Percentiles rank a stretch among this genome's conserved stretches.
These are phyloP conservation scores for Borovskyia barvae DNA, from an alignment of 208 protist genomes.

Conservation along the genomic window DNA sequence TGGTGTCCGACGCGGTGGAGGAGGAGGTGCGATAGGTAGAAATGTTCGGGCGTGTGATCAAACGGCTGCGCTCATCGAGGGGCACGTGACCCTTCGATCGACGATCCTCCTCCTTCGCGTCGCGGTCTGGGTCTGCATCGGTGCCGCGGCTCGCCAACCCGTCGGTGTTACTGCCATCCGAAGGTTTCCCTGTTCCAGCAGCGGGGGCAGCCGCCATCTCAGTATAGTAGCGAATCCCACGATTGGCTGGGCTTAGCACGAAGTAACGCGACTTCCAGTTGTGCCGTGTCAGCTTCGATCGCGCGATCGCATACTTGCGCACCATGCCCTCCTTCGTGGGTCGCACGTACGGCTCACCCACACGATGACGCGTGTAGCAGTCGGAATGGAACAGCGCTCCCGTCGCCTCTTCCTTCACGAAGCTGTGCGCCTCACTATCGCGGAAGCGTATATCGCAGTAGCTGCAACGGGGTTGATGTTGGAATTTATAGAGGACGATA, in stretches of 20 bases:
- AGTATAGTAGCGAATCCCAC: conserved; percentile 38
- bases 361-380: conserved; percentile 15
- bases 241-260: conserved; percentile 21
- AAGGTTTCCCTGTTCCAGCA: conserved; percentile 6
- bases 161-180: conserved; percentile 16
- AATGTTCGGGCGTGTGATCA: conserved; percentile 33
- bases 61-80: conserved; percentile 31
- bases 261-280: conserved; percentile 58
- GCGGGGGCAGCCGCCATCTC: conserved; percentile 21
- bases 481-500: conserved; percentile 37
- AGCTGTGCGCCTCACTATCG: conserved; percentile 19
- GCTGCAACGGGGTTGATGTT: conserved; percentile 39
- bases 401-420: conserved; percentile 29
- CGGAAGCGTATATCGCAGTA: conserved; percentile 45
- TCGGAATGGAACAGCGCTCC: conserved; percentile 32
- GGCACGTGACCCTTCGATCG: conserved; percentile 38
- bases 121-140: conserved; percentile 23
- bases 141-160: conserved; percentile 21
- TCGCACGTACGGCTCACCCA: conserved; percentile 24
- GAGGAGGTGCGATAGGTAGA: conserved; percentile 37
- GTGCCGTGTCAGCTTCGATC: conserved; percentile 36
- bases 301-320: conserved; percentile 45
- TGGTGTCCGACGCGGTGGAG: conserved; percentile 17
- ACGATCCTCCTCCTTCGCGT: conserved; percentile 13
- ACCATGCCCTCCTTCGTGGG: conserved; percentile 33